These are phyloP conservation scores for Macrophomina pseudophaseolina DNA, from an alignment of 2,329 filamentous ascomycete genomes.

Conservation along the genomic window DNA sequence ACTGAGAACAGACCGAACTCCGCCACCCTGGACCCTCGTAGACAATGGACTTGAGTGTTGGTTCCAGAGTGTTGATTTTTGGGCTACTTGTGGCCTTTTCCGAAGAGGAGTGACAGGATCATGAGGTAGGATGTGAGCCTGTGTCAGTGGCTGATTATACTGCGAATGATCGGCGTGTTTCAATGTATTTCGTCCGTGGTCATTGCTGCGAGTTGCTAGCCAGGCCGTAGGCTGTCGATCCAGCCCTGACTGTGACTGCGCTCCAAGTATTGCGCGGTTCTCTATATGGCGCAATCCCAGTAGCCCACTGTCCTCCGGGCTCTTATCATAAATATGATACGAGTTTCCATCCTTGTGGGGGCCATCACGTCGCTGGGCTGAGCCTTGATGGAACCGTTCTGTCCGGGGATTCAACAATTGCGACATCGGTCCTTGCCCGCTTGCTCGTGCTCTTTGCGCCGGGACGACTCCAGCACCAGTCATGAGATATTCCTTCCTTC, in stretches of 20 bases:
- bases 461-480: neutral
- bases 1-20: neutral
- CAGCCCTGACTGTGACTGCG: neutral
- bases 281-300: neutral
- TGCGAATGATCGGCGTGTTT: neutral
- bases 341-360: neutral
- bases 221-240: neutral
- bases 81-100: slow-evolving; percentile 25
- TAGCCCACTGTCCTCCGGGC: neutral
- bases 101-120: slow-evolving; percentile 27
- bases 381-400: neutral
- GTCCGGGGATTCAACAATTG: neutral
- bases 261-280: neutral
- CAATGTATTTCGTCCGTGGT: neutral
- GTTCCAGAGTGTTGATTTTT: neutral
- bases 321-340: neutral
- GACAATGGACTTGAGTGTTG: slow-evolving; percentile 47
- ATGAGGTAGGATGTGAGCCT: neutral
- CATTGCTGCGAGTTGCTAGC: neutral
- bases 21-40: slow-evolving; percentile 25
- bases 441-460: neutral
- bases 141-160: neutral
- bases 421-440: neutral
- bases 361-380: too few relatives aligned
- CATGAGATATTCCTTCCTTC: neutral